phyloP scores from a whole-genome alignment of 2,329 filamentous ascomycete species.

The Pezicula carpinea region DNA sequence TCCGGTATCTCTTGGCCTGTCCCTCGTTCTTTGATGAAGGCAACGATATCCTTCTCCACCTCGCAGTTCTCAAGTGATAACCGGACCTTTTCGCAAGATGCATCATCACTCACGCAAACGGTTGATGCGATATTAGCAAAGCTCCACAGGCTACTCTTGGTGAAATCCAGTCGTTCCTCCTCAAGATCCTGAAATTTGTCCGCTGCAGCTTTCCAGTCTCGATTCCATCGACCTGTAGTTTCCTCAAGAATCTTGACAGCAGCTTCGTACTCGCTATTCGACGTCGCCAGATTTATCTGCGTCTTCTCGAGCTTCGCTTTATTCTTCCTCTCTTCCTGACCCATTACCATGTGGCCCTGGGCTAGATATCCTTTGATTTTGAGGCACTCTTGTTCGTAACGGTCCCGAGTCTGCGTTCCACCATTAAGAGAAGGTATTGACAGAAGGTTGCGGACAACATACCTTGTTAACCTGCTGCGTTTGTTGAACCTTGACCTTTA shows the following conservation, averaged over 20 bases:
- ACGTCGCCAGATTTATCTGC: constrained; percentile 86
- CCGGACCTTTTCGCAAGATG: constrained; percentile 93
- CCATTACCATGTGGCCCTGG: constrained; percentile 99
- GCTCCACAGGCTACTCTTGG: constrained; percentile 95
- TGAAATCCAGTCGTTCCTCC: constrained; percentile 94
- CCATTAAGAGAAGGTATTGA: constrained; percentile 8
- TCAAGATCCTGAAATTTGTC: constrained; percentile 99
- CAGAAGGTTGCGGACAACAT: constrained; percentile 21
- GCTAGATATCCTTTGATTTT: constrained; percentile 98
- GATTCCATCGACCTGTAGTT: constrained; percentile 92
- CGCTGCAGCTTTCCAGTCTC: constrained; percentile 96
- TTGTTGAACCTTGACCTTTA: constrained; percentile 91
- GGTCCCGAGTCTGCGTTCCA: constrained; percentile 67
- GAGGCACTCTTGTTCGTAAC: constrained; percentile 94
- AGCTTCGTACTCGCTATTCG: constrained; percentile 89
- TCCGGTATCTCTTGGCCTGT: constrained; percentile 98
- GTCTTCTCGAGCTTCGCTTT: constrained; percentile 99
- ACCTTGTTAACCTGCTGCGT: constrained; percentile 90
- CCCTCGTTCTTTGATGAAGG: constrained; percentile 82
- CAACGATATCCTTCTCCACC: constrained; percentile 88
- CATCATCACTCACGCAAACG: constrained; percentile 95
- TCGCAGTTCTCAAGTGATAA: constrained; percentile 92
- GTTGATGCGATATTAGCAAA: constrained; percentile 97
- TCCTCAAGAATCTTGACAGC: constrained; percentile 93
- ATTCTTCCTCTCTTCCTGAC: constrained; percentile 96